Evolutionary conservation across 2,329 filamentous ascomycete species (phyloP), one percentile per base, ranked within the genome.

Genomic region (Byssoonygena ceratinophila): DNA sequence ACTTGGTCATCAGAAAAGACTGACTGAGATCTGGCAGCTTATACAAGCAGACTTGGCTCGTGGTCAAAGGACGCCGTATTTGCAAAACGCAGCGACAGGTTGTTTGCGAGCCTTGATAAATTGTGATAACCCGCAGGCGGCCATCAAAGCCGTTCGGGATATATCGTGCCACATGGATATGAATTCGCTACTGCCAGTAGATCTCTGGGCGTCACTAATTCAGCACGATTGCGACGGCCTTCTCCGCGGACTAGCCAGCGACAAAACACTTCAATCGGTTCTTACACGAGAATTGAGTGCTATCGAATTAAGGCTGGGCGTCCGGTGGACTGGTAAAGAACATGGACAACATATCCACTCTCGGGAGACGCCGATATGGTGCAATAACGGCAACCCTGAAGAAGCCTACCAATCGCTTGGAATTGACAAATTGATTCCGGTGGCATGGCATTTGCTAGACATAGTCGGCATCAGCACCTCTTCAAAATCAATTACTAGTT

Each of bases 291-390:
- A 63, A 34, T 52, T 68, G 5, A 12, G 49, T n/a, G 37, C 58
- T 12, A 59, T 70, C 48, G 67, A 69, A 47, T 54, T 43, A 18
- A 60, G 59, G 44, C 54, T 68, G n/a, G 66, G 66, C 4, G 49
- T 67, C 7, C 55, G 46, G 34, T 69, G 67, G 65, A 37, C 53
- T 41, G 37, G 18, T 16, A 46, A 37, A n/a, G 48, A 60, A 5
- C 25, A 54, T 37, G 53, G 58, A 6, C 36, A 47, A 12, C 58
- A 59, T 11, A 25, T 52, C 14, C 61, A 65, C 51, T 40, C 54
- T 22, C 47, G 29, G 12, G 29, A 36, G 11, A 56, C 45, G 29
- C 50, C 50, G 7, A 29, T 53, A 22, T 53, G 43, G 55, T 51
- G 49, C 39, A 51, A 44, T 39, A 40, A 50, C 23, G 34, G 46